phyloP scores from a whole-genome alignment of 352 stramenopile genomes.

The Nothophytophthora sp. region DNA sequence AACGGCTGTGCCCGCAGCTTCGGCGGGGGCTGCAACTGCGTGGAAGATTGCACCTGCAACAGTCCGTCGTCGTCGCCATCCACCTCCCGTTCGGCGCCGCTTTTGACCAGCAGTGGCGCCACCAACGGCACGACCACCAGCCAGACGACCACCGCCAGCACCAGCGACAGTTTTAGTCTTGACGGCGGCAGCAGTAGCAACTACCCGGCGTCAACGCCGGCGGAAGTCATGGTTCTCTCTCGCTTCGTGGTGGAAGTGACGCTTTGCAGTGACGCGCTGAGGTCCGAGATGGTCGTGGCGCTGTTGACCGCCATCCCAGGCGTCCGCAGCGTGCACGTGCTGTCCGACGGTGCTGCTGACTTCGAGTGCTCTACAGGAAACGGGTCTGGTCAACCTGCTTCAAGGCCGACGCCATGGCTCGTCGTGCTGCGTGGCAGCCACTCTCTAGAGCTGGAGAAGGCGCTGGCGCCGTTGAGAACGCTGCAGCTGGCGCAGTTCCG shows the following conservation, averaged over 20 bases:
- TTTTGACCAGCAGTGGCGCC: constrained; percentile 24
- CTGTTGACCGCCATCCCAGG: constrained; percentile 34
- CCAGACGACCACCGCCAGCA: constrained; percentile 4
- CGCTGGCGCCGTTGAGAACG: constrained; percentile 22
- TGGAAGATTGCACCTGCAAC: constrained; percentile 52
- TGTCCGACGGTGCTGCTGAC: constrained; percentile 7
- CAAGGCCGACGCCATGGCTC: constrained; percentile 10
- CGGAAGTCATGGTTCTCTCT: constrained; percentile 18
- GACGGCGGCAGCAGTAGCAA: constrained; percentile 1
- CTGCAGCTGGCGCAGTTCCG: constrained; percentile 30
- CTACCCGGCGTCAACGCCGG: constrained; percentile 1
- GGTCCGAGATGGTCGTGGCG: constrained; percentile 35
- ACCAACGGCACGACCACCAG: constrained; percentile 9
- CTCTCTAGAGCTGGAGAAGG: constrained; percentile 23
- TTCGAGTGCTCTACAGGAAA: too few relatives aligned
- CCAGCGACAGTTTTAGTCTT: constrained; percentile 4
- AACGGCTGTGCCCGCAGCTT: constrained; percentile 72
- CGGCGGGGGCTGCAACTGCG: constrained; percentile 66
- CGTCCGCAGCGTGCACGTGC: constrained; percentile 59
- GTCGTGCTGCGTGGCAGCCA: constrained; percentile 34
- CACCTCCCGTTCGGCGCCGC: constrained; percentile 8
- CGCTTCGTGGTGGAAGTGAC: constrained; percentile 40
- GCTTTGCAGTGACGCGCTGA: constrained; percentile 14
- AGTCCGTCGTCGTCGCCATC: constrained; percentile 24
- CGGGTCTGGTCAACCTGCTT: neutral